Base-by-base conservation (phyloP, 495 filamentous ascomycete species). In the Aspergillus asperescens region DNA sequence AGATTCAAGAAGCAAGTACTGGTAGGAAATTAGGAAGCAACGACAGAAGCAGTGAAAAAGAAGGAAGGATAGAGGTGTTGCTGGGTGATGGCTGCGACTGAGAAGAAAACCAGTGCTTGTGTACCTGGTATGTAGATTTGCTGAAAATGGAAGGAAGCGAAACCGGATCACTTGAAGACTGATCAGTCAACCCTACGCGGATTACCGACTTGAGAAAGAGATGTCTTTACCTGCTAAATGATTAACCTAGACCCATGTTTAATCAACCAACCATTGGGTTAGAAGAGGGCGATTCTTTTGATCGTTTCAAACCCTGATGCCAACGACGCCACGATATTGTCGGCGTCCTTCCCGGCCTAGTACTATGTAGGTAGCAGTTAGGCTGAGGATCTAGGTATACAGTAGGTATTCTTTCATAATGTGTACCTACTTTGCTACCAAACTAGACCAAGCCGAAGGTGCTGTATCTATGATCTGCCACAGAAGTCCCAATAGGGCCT, bases 21-120 rank as follows among this genome's bases (percentile, higher is more conserved):
- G 7, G 42, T 28, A 20, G 27, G 41, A 34, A 46, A 28, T 54
- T 42, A 16, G 58, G 55, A 59, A 63, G 55, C 27, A 48, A 41
- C 54, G 50, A 61, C 40, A 48, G 51, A 49, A 52, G 28, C 27
- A 40, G 43, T 23, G 37, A 24, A 44, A 56, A 20, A 40, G 7
- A 60, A 45, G 45, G 48, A 39, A 52, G 60, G 50, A 61, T 46
- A 46, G 43, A 35, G 51, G 57, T 40, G 42, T 47, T 50, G 52
- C 42, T 15, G 45, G 28, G 27, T 27, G n/a, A 13, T 19, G n/a
- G 18, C 6, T 13, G 39, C 43, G 20, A 49, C 10, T 9, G 15
- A 22, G 5, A 29, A 20, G 12, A 19, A 18, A 29, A 18, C n/a
- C 16, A 20, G 6, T 5, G 34, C 1, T 15, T 5, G 10, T 5